Conservation (phyloP, 2,329 filamentous ascomycete genomes). For the Ceratocystis eucalypticola region DNA sequence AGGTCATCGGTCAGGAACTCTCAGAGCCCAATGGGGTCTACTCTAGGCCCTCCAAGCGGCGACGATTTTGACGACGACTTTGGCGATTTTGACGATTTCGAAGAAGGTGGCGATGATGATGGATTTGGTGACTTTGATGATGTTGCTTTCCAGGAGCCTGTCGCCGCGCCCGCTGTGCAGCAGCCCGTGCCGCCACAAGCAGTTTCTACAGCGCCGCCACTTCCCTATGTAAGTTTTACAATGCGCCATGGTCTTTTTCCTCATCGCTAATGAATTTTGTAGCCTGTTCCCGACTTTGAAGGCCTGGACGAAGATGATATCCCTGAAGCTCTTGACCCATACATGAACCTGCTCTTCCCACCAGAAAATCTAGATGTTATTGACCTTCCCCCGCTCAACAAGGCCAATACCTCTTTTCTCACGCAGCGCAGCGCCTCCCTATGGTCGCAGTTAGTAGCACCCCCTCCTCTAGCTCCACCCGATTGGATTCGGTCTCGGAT, state of each 20-base stretch:
- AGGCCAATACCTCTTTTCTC: constrained; percentile 56
- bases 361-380: constrained; percentile 41
- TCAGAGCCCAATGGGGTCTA: constrained; percentile 20
- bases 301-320: constrained; percentile 48
- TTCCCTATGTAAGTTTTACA: constrained; percentile 33
- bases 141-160: constrained; percentile 46
- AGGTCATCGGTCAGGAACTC: constrained; percentile 12
- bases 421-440: constrained; percentile 78
- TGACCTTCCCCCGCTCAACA: constrained; percentile 36
- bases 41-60: constrained; percentile 21
- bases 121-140: constrained; percentile 62
- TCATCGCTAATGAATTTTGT: constrained; percentile 14
- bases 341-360: constrained; percentile 53
- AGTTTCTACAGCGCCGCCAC: constrained; percentile 27
- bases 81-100: constrained; percentile 52
- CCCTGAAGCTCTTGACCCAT: constrained; percentile 46
- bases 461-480: constrained; percentile 83
- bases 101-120: constrained; percentile 41
- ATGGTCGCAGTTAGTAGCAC: constrained; percentile 92
- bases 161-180: constrained; percentile 24
- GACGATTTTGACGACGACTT: constrained; percentile 45
- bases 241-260: background rate
- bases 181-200: constrained; percentile 20
- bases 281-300: constrained; percentile 58
- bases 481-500: constrained; percentile 97